Base-by-base conservation (phyloP, 768 basidiomycete genomes). In the Myochromella boudieri region DNA sequence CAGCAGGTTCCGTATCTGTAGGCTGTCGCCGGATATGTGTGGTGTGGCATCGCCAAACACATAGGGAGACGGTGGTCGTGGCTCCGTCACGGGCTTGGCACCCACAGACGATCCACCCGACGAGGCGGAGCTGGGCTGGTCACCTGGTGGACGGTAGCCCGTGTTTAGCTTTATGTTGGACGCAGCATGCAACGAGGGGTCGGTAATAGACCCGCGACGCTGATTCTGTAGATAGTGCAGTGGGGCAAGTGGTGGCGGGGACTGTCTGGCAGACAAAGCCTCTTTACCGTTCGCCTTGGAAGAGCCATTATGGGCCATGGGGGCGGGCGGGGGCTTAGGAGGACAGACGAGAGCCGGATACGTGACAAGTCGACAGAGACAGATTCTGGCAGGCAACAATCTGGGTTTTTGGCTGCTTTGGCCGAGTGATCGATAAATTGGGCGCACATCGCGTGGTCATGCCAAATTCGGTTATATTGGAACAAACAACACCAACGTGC, bases 171-270 rank as follows among this genome's bases (percentile, higher is more conserved):
- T 68, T 34, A 58, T 38, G 42, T 44, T 62, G 3, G 74, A 65
- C 21, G 80, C 71, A 49, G 83, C 82, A 67, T 88, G 86, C 40
- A 90, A 74, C 32, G 84, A 83, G 3, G 88, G 88, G 71, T 91
- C 90, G 6, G 88, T 88, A 60, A 89, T 85, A 1, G 90, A 91
- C 49, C 87, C 87, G 48, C 87, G 70, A n/a, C 88, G 80, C 60
- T 90, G 89, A 44, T 78, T 87, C 63, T 89, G 87, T 20, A 90
- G 76, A 62, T 78, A 83, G 62, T 89, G 84, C 58, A 91, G 81
- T 7, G 88, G 87, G 2, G 85, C 82, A 24, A 91, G 77, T 44
- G 85, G 77, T 3, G 80, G 69, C 14, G 82, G 77, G 26, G 78
- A 77, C 54, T 72, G 77, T 55, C 76, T 69, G 37, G 69, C 51